Evolutionary conservation across 2,329 filamentous ascomycete species (phyloP).

Genomic region (Cercospora sp.): DNA sequence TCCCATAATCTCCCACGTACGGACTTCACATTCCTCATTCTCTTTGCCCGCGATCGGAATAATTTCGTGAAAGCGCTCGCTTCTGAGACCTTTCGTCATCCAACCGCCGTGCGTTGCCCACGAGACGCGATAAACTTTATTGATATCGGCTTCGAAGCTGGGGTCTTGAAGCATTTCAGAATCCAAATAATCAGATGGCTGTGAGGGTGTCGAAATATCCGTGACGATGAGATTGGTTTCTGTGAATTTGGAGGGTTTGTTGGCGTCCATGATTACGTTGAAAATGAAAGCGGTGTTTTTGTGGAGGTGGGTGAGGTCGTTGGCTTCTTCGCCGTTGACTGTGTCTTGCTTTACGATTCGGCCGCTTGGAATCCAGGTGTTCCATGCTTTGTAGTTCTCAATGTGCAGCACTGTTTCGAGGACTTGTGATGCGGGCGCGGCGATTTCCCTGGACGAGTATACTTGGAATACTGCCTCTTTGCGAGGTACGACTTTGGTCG

Average conservation of each 20-base stretch:
- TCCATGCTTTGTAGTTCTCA: conserved; percentile 49
- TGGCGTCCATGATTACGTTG: conserved; percentile 33
- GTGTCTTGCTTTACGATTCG: conserved; percentile 35
- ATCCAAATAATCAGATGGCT: conserved; percentile 28
- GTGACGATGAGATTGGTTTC: conserved; percentile 30
- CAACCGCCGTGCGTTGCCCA: conserved; percentile 34
- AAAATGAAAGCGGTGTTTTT: conserved; percentile 29
- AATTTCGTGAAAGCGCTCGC: conserved; percentile 37
- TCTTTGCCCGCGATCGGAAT: conserved; percentile 26
- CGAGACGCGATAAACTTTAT: conserved; percentile 30
- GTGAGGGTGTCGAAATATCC: conserved; percentile 33
- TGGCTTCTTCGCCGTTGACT: background rate
- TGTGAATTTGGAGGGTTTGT: conserved; percentile 28
- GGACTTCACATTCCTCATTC: conserved; percentile 31
- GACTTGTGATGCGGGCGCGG: conserved; percentile 43
- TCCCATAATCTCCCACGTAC: conserved; percentile 36
- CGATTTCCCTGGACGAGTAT: conserved; percentile 37
- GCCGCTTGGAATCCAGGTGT: conserved; percentile 46
- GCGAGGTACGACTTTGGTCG: conserved; percentile 27
- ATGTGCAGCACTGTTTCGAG: conserved; percentile 46
- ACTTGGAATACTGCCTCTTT: conserved; percentile 29
- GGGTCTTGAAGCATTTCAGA: conserved; percentile 19
- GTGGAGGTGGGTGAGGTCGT: conserved; percentile 22
- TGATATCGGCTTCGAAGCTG: conserved; percentile 28
- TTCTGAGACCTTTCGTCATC: conserved; percentile 27